These are phyloP conservation scores for Hyaloperonospora arabidopsidis DNA, from an alignment of 352 stramenopile genomes.

Conservation along the genomic window DNA sequence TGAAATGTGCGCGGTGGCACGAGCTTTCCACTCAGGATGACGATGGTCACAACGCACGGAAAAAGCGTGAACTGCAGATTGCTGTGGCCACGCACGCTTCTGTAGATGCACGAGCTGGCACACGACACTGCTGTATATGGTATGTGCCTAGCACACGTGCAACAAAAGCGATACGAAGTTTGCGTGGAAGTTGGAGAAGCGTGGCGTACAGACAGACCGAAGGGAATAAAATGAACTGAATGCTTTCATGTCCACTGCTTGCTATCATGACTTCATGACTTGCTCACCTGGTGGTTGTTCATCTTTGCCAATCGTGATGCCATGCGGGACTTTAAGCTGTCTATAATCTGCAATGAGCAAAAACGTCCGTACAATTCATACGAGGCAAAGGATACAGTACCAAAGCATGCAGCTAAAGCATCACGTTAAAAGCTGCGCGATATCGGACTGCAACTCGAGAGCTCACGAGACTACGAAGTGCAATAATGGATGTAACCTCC, in stretches of 20 bases:
- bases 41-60: slow-evolving; percentile 11
- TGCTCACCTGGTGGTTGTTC: too few relatives aligned
- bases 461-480: slow-evolving; percentile 30
- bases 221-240: slow-evolving; percentile 28
- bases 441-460: slow-evolving; percentile 28
- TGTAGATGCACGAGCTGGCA: slow-evolving; percentile 15
- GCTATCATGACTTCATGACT: too few relatives aligned
- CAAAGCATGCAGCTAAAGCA: slow-evolving; percentile 40
- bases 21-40: neutral
- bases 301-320: too few relatives aligned
- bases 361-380: too few relatives aligned
- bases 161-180: slow-evolving; percentile 22
- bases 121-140: neutral
- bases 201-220: slow-evolving; percentile 15
- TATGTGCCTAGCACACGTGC: slow-evolving; percentile 4
- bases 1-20: slow-evolving; percentile 15
- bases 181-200: slow-evolving; percentile 12
- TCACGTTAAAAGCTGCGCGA: slow-evolving; percentile 25
- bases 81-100: slow-evolving; percentile 11
- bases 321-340: too few relatives aligned
- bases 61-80: slow-evolving; percentile 9
- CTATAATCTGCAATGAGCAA: too few relatives aligned
- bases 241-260: slow-evolving; percentile 8
- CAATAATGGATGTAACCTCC: slow-evolving; percentile 29
- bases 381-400: too few relatives aligned